These are phyloP conservation scores for Taiozyma sp. DNA, from an alignment of 1,139 yeast species.

Conservation along the genomic window DNA sequence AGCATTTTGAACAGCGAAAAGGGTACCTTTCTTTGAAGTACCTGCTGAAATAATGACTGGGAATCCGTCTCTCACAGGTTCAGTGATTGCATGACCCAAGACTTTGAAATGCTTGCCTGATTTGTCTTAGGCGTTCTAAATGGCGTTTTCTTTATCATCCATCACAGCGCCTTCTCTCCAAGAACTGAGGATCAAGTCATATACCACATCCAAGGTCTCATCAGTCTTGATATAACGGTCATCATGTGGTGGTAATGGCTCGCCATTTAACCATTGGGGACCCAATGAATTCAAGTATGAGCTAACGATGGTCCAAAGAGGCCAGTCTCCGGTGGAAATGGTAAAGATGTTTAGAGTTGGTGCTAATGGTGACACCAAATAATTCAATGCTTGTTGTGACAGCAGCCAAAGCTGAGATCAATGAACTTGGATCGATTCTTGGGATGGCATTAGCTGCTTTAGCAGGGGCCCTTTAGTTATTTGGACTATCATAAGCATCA, in stretches of 20 bases:
- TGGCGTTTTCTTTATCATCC: constrained; percentile 25
- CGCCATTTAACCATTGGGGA: constrained; percentile 30
- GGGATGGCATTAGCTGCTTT: constrained; percentile 35
- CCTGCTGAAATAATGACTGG: constrained; percentile 40
- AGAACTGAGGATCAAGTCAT: constrained; percentile 33
- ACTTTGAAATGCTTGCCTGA: constrained; percentile 32
- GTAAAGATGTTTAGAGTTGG: constrained; percentile 38
- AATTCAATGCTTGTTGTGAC: constrained; percentile 31
- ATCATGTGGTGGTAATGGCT: constrained; percentile 34
- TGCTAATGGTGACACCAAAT: constrained; percentile 38
- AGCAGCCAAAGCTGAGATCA: constrained; percentile 36
- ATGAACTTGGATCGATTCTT: constrained; percentile 32
- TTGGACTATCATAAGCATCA: constrained; percentile 34
- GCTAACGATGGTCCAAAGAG: constrained; percentile 37
- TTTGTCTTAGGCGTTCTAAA: constrained; percentile 29
- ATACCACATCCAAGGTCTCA: constrained; percentile 34
- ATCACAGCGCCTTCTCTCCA: constrained; percentile 39
- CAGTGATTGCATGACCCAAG: constrained; percentile 34
- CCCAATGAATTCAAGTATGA: constrained; percentile 33
- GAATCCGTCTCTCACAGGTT: constrained; percentile 37
- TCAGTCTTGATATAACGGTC: constrained; percentile 35
- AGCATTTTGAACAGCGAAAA: constrained; percentile 37
- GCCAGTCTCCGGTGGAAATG: constrained; percentile 37
- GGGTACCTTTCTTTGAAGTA: constrained; percentile 34
- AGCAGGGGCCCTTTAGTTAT: constrained; percentile 29